These are phyloP conservation scores for Peronospora destructor DNA, from an alignment of 352 stramenopile species.

Conservation along the genomic window DNA sequence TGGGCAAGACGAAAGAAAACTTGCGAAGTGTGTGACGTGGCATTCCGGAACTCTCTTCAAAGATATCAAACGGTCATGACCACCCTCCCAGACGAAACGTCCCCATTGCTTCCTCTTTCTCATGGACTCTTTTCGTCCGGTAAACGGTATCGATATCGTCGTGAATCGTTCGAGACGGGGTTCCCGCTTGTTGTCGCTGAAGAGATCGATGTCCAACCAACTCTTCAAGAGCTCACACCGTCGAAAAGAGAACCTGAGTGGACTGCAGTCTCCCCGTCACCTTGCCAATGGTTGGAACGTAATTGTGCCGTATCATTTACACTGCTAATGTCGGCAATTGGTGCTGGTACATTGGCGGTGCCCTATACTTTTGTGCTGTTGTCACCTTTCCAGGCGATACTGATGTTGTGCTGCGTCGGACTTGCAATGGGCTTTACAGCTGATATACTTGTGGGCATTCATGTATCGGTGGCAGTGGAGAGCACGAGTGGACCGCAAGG, in stretches of 20 bases:
- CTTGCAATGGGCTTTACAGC: conserved; percentile 67
- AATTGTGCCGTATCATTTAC: conserved; percentile 37
- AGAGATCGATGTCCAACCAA: conserved; percentile 14
- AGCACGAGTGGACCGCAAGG: conserved; percentile 23
- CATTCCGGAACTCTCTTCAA: background rate
- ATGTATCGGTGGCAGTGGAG: conserved; percentile 41
- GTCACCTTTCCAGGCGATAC: conserved; percentile 34
- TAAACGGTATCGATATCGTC: conserved; percentile 12
- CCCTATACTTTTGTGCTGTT: conserved; percentile 65
- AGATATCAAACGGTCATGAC: background rate
- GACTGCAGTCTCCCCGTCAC: conserved; percentile 3
- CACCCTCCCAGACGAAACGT: conserved; percentile 15
- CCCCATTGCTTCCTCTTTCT: conserved; percentile 21
- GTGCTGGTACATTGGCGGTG: conserved; percentile 45
- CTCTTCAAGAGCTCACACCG: conserved; percentile 5
- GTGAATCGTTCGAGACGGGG: conserved; percentile 31
- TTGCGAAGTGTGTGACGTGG: background rate
- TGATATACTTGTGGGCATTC: conserved; percentile 51
- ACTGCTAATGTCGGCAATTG: conserved; percentile 55
- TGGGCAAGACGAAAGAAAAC: too few species aligned
- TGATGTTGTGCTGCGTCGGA: conserved; percentile 43
- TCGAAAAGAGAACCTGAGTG: background rate
- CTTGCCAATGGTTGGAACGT: conserved; percentile 21
- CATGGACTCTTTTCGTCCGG: conserved; percentile 9
- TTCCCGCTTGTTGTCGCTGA: conserved; percentile 28